These are phyloP conservation scores for Dictyostelium brefeldianum DNA, from an alignment of 78 protist genomes.

Conservation along the genomic window DNA sequence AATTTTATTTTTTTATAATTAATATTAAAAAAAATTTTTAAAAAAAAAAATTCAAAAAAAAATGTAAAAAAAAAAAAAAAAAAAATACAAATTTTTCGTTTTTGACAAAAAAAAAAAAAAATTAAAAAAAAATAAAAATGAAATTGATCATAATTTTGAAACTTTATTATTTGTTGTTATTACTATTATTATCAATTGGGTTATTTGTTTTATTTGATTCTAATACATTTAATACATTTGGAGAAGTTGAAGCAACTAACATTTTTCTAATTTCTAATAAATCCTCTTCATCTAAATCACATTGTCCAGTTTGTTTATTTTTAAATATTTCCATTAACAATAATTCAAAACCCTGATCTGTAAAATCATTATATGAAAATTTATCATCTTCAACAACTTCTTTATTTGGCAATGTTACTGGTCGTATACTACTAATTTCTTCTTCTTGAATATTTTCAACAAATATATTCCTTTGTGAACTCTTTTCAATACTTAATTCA, in stretches of 20 bases:
- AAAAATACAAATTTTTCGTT: no score
- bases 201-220: background rate
- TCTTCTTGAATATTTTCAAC: background rate
- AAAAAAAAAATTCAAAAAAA: no score
- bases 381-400: conserved; percentile 20
- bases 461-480: conserved; percentile 20
- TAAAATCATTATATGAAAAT: background rate
- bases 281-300: conserved; percentile 65
- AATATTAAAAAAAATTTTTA: no score
- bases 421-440: background rate
- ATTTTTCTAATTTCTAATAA: conserved; percentile 34
- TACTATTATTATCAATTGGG: background rate
- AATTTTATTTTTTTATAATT: no score
- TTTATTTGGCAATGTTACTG: background rate
- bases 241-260: background rate
- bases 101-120: no score
- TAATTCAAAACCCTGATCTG: conserved; percentile 29
- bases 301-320: conserved; percentile 60
- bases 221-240: background rate
- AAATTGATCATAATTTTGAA: background rate
- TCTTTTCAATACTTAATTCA: background rate
- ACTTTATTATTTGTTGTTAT: background rate
- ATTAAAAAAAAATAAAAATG: background rate
- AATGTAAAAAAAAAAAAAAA: no score
- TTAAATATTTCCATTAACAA: conserved; percentile 45